Evolutionary conservation across 1,284 basidiomycete species (phyloP).

Genomic region (Bjerkandera adusta): DNA sequence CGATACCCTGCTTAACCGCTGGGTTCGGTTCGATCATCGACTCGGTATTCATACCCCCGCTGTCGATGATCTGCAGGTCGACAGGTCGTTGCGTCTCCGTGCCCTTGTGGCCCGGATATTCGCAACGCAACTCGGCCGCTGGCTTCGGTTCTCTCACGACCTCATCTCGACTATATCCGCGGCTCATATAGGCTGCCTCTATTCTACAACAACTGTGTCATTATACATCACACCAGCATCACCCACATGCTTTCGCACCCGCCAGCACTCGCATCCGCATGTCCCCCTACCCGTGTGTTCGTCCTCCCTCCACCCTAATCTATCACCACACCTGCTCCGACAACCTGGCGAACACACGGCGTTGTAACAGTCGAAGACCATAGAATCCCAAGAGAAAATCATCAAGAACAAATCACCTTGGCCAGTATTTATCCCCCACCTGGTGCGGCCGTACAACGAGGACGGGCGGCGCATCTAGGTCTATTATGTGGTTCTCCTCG

Average conservation of each 20-base stretch:
- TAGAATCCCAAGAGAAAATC: slow-evolving; percentile 31
- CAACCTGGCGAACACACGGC: slow-evolving; percentile 18
- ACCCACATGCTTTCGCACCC: slow-evolving; percentile 35
- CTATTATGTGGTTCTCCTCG: slow-evolving; percentile 30
- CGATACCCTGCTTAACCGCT: slow-evolving; percentile 30
- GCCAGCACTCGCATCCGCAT: slow-evolving; percentile 35
- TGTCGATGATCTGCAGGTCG: slow-evolving; percentile 26
- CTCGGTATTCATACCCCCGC: slow-evolving; percentile 50
- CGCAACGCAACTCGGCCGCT: slow-evolving; percentile 14
- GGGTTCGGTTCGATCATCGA: slow-evolving; percentile 29
- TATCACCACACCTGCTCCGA: slow-evolving; percentile 21
- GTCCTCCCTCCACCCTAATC: slow-evolving; percentile 18
- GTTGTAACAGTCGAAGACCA: slow-evolving; percentile 33
- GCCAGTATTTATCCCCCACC: slow-evolving; percentile 40
- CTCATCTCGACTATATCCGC: slow-evolving; percentile 18
- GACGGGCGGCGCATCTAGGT: slow-evolving; percentile 29
- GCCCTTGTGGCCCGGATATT: slow-evolving; percentile 14
- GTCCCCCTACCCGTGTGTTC: slow-evolving; percentile 16
- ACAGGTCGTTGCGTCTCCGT: slow-evolving; percentile 12
- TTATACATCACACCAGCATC: slow-evolving; percentile 35
- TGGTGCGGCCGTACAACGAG: slow-evolving; percentile 22
- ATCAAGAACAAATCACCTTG: slow-evolving; percentile 27
- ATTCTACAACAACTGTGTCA: slow-evolving; percentile 38
- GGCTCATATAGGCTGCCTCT: slow-evolving; percentile 19
- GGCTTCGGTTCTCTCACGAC: slow-evolving; percentile 23